Evolutionary conservation across 345 rosid genomes (phyloP).

Genomic region (Eucalyptus coolabah): DNA sequence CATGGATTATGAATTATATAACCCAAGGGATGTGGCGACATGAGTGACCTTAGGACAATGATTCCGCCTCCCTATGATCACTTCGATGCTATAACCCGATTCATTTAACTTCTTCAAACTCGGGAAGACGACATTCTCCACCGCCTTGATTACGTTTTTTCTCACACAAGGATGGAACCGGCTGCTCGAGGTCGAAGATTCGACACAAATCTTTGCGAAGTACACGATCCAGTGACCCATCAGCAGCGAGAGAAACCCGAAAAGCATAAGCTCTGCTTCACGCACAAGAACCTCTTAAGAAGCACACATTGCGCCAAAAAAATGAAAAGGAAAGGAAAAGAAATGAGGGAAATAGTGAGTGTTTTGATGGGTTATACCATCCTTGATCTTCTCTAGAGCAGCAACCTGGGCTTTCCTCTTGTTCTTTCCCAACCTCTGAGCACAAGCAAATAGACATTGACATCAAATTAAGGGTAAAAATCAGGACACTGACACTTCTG

Average conservation of each 20-base stretch:
- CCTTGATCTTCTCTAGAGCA: neutral
- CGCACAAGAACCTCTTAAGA: neutral
- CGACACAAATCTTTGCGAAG: neutral
- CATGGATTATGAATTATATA: neutral
- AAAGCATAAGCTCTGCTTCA: neutral
- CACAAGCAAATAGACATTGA: neutral
- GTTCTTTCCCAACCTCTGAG: neutral
- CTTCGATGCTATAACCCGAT: neutral
- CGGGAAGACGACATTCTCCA: neutral
- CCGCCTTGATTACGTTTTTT: neutral
- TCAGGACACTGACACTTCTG: neutral
- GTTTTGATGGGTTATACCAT: neutral
- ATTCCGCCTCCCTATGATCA: neutral
- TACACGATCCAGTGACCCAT: neutral
- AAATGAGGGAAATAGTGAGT: neutral
- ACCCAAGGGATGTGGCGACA: neutral
- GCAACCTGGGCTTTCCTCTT: neutral
- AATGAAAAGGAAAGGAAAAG: neutral
- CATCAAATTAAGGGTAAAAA: neutral
- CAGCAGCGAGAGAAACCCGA: neutral
- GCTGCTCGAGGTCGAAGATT: neutral
- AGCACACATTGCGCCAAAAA: neutral
- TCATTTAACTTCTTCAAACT: neutral
- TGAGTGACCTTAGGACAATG: neutral
- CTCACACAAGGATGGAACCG: neutral